phyloP scores from a whole-genome alignment of 2,329 filamentous ascomycete genomes.

The Ophiocordyceps australis region DNA sequence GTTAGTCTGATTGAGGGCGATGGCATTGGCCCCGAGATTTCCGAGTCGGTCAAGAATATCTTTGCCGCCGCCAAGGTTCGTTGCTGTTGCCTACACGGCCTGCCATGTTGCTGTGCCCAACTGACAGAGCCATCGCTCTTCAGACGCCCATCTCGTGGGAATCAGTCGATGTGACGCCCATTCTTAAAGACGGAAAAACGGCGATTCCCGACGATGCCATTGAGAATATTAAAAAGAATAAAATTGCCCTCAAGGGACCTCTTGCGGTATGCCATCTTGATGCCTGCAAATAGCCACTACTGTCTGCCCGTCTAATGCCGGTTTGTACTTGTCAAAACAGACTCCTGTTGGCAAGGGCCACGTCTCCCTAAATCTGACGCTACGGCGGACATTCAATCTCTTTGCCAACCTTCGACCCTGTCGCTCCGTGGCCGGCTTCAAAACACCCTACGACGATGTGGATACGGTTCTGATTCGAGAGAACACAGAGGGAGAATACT shows the following conservation, averaged over 20 bases:
- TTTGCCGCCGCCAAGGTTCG: slow-evolving; percentile 83
- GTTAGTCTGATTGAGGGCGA: slow-evolving; percentile 98
- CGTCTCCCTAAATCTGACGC: slow-evolving; percentile 95
- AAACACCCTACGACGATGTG: slow-evolving; percentile 95
- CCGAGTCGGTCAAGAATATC: slow-evolving; percentile 96
- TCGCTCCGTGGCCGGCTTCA: slow-evolving; percentile 91
- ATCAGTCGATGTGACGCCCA: slow-evolving; percentile 86
- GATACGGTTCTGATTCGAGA: slow-evolving; percentile 96
- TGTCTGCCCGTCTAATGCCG: neutral
- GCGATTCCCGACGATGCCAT: slow-evolving; percentile 88
- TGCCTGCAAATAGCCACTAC: too few species aligned
- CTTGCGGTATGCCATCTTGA: slow-evolving; percentile 58
- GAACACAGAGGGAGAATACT: slow-evolving; percentile 99
- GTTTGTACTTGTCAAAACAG: slow-evolving; percentile 24
- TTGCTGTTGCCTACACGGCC: too few species aligned
- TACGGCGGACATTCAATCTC: slow-evolving; percentile 98
- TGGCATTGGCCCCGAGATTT: slow-evolving; percentile 95
- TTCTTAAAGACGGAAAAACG: slow-evolving; percentile 86
- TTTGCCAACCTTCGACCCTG: slow-evolving; percentile 98
- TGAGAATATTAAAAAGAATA: slow-evolving; percentile 84
- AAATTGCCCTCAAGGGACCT: slow-evolving; percentile 94
- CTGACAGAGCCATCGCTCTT: too few species aligned
- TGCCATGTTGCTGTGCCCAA: neutral
- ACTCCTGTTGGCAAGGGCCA: slow-evolving; percentile 97
- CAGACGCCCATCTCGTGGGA: slow-evolving; percentile 93